Percentiles rank a stretch among this genome's conserved stretches.
phyloP scores from a whole-genome alignment of 2,329 filamentous ascomycete species.

The Beauveria brongniartii region DNA sequence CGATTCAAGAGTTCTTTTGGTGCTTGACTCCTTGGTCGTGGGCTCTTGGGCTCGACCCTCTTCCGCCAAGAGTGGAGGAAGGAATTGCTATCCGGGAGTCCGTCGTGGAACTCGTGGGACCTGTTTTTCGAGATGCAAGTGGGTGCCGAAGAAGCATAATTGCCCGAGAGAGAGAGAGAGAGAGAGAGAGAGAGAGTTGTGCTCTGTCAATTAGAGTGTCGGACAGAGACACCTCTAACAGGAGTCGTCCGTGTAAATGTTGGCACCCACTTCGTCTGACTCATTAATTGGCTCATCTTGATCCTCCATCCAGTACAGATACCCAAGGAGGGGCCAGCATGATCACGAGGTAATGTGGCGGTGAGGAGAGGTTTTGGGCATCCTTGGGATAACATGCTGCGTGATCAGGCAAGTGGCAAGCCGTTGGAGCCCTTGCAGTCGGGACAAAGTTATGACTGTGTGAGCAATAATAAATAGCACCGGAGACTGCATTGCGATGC shows the following conservation, averaged over 20 bases:
- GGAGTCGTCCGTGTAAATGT: too few species aligned
- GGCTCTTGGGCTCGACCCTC: background rate
- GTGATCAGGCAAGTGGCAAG: background rate
- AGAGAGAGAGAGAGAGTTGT: background rate
- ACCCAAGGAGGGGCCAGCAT: background rate
- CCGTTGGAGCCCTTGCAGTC: background rate
- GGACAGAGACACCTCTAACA: too few species aligned
- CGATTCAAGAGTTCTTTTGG: background rate
- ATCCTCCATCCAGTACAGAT: background rate
- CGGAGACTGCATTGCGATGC: too few species aligned
- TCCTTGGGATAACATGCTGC: background rate
- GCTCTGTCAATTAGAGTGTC: too few species aligned
- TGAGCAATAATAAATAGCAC: background rate
- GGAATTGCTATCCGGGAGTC: background rate
- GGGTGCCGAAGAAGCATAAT: background rate
- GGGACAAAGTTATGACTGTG: background rate
- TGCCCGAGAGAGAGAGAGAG: background rate
- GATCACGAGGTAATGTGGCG: slow-evolving; percentile 5
- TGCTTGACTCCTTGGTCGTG: background rate
- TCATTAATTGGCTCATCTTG: background rate
- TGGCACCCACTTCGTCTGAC: background rate
- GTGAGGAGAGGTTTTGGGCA: background rate
- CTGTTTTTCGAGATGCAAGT: background rate
- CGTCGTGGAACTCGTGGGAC: background rate
- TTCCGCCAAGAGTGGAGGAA: background rate